Evolutionary conservation across 208 protist species (phyloP).

Genomic region (Leishmania guyanensis): DNA sequence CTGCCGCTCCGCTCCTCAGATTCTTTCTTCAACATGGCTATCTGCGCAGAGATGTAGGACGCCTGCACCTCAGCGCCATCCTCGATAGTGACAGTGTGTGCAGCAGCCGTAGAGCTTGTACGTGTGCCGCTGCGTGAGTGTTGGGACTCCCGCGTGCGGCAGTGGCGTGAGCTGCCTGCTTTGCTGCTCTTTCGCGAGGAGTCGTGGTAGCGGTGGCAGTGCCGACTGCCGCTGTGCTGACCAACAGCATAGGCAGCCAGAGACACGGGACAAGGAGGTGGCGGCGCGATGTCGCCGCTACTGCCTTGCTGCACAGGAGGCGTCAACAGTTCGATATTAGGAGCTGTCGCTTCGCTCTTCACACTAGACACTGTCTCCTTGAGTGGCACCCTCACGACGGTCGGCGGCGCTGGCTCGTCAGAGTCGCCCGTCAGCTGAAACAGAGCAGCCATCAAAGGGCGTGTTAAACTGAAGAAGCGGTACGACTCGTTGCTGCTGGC

Average conservation of each 20-base stretch:
- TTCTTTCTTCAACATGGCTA: not conserved
- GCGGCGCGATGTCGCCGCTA: not conserved
- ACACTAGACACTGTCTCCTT: not conserved
- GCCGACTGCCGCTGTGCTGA: not conserved
- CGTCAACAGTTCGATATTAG: not conserved
- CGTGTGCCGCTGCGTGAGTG: not conserved
- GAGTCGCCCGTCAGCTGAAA: not conserved
- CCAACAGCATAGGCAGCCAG: not conserved
- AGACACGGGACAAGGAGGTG: no score
- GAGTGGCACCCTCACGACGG: not conserved
- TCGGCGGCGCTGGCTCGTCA: not conserved
- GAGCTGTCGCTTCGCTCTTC: not conserved
- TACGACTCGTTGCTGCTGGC: not conserved
- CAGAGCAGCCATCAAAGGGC: constrained; percentile 19
- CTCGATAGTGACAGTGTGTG: not conserved
- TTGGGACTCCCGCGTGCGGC: not conserved
- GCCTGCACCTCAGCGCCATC: not conserved
- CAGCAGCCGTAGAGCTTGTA: not conserved
- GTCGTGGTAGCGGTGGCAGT: not conserved
- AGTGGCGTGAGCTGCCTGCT: not conserved
- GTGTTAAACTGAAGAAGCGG: constrained; percentile 16
- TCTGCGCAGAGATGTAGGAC: constrained; percentile 11
- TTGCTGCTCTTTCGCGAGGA: not conserved
- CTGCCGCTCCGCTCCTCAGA: not conserved
- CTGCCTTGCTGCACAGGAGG: not conserved